A percentile compares a stretch with the other conserved stretches of the same genome.
These are phyloP conservation scores for Pistacia atlantica DNA, from an alignment of 345 rosid genomes.

Conservation along the genomic window DNA sequence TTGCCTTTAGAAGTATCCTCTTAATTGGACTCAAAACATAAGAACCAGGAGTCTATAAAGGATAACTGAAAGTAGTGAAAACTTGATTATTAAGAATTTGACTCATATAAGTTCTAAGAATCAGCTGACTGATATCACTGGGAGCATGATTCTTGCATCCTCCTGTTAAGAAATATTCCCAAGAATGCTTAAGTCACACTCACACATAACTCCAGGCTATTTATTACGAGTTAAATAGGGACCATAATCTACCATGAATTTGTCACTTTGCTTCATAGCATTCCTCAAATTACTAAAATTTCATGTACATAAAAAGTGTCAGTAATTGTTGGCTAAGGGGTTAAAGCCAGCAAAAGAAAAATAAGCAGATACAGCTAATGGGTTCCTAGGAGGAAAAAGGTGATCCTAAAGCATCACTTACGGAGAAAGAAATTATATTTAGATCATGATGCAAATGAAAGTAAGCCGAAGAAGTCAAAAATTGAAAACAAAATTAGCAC, in stretches of 20 bases:
- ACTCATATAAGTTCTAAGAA: not conserved
- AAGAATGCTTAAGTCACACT: conserved; percentile 4
- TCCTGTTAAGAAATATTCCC: not conserved
- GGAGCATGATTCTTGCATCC: not conserved
- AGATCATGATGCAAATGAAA: not conserved
- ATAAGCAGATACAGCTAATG: not conserved
- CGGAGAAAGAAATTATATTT: too few species aligned
- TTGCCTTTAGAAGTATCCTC: conserved; percentile 57
- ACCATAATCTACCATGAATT: not conserved
- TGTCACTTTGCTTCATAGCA: not conserved
- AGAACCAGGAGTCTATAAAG: conserved; percentile 82
- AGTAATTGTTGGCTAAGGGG: not conserved
- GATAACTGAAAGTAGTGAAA: conserved; percentile 55
- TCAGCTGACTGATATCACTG: not conserved
- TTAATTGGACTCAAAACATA: conserved; percentile 64
- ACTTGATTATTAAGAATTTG: conserved; percentile 9
- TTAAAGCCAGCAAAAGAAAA: not conserved
- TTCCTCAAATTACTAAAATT: not conserved
- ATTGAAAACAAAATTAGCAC: not conserved
- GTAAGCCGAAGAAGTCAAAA: not conserved
- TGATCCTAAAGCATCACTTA: too few species aligned
- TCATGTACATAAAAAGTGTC: too few species aligned
- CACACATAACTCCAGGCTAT: not conserved
- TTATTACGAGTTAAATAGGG: not conserved
- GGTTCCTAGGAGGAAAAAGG: not conserved